Evolutionary conservation across 371 early-diverging fungal genomes (phyloP).

Genomic region (Smittium mucronatum): DNA sequence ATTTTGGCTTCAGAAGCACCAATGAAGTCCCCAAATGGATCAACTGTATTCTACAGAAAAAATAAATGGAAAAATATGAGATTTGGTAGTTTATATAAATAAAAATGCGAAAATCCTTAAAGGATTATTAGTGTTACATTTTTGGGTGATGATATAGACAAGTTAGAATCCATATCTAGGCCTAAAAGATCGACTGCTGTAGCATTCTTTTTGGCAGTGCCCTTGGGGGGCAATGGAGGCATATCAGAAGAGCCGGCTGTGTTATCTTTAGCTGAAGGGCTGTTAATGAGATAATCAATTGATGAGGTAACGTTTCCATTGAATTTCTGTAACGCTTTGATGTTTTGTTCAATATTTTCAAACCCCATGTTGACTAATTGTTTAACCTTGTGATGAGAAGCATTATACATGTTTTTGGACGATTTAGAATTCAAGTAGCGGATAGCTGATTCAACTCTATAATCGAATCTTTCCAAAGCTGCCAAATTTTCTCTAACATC

Average conservation of each 20-base stretch:
- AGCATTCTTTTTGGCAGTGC: not conserved
- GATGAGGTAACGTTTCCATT: slow-evolving; percentile 59
- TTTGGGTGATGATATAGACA: slow-evolving; percentile 9
- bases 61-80: not conserved
- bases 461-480: slow-evolving; percentile 46
- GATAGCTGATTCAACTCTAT: slow-evolving; percentile 52
- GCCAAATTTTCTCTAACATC: slow-evolving; percentile 45
- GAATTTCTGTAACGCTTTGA: slow-evolving; percentile 46
- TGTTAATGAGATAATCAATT: slow-evolving; percentile 49
- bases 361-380: slow-evolving; percentile 67
- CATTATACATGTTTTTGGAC: slow-evolving; percentile 19
- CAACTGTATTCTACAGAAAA: slow-evolving; percentile 13
- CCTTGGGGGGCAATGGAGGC: slow-evolving; percentile 6
- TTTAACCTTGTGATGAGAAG: slow-evolving; percentile 29
- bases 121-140: not conserved
- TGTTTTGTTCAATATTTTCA: slow-evolving; percentile 42
- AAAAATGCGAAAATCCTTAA: not conserved
- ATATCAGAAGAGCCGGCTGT: slow-evolving; percentile 10
- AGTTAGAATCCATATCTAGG: slow-evolving; percentile 13
- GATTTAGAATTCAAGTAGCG: slow-evolving; percentile 39
- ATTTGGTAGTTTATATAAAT: too few relatives aligned
- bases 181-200: slow-evolving; percentile 18
- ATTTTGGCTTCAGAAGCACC: slow-evolving; percentile 13
- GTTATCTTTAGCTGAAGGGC: slow-evolving; percentile 23
- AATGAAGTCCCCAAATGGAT: slow-evolving; percentile 31